Base-by-base conservation (phyloP, 768 basidiomycete genomes). In the Russula compacta region DNA sequence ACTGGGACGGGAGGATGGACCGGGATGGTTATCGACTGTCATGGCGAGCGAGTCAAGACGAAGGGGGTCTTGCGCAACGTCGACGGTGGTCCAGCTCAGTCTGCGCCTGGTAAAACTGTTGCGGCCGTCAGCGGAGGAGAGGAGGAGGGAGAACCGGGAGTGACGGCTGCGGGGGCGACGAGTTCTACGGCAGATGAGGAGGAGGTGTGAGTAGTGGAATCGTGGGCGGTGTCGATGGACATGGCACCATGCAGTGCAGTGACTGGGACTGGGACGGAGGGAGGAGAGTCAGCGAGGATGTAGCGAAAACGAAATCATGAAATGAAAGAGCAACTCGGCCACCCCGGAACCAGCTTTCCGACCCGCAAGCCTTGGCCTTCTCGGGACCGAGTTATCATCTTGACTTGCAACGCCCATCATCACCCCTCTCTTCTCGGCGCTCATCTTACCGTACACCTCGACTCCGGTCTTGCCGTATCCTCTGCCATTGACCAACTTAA, bases 111-210 rank as follows among this genome's bases (percentile, higher is more conserved):
- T 68, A 64, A 76, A 67, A 14, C 69, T 65, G 29, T 29, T 58
- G 56, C 67, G 55, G 56, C 42, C 43, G 56, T 64, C 59, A 7
- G 21, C n/a, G 40, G 55, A 71, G 51, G 75, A 75, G 60, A 79
- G 77, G 2, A 71, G 67, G 82, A 75, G n/a, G 84, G 83, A 11
- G 84, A 83, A 40, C 78, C 70, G 15, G 83, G 82, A 21, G 72
- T 74, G 44, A 78, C 79, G 51, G 79, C 68, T 43, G 75, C 71
- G 4, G 79, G 74, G n/a, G 76, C 71, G 48, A 79, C 72, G 39
- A 85, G 68, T 71, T 85, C 80, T 61, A 85, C 68, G 43, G 80
- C 83, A 24, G 83, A 85, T 51, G 83, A 78, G 9, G 76, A 77
- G 15, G 83, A 79, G 59, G 73, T 77, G 2, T 54, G 40, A 1